phyloP scores from a whole-genome alignment of 345 rosid genomes.

The Melastoma malabathricum region DNA sequence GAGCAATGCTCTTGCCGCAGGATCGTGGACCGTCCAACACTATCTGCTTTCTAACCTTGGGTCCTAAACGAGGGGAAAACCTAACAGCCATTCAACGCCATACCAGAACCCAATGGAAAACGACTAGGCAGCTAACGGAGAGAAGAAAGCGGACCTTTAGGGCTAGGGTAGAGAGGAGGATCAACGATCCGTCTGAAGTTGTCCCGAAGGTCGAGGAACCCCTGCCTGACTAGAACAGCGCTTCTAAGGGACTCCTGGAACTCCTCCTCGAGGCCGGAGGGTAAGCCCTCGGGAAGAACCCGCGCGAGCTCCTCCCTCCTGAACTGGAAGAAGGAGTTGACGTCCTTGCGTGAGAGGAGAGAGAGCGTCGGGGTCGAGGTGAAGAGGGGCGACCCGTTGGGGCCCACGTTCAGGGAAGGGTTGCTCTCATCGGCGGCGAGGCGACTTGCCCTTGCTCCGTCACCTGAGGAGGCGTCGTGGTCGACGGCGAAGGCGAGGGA shows the following conservation, averaged over 20 bases:
- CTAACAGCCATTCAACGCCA: background rate
- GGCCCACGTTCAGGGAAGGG: slow-evolving; percentile 59
- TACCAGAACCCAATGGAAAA: background rate
- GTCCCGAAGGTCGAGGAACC: slow-evolving; percentile 80
- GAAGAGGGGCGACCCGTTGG: slow-evolving; percentile 61
- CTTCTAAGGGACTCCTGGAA: slow-evolving; percentile 71
- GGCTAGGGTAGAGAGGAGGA: slow-evolving; percentile 42
- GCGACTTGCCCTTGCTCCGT: slow-evolving; percentile 37
- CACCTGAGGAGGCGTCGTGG: slow-evolving; percentile 20
- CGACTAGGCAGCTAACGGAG: background rate
- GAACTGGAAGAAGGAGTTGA: slow-evolving; percentile 67
- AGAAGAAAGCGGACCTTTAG: slow-evolving; percentile 31
- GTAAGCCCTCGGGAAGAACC: slow-evolving; percentile 68
- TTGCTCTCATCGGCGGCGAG: slow-evolving; percentile 53
- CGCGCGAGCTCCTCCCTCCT: slow-evolving; percentile 39
- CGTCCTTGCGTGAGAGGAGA: slow-evolving; percentile 43
- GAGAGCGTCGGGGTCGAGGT: slow-evolving; percentile 51
- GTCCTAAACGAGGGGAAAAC: slow-evolving; percentile 18
- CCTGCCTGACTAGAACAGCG: slow-evolving; percentile 64
- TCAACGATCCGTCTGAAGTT: slow-evolving; percentile 80
- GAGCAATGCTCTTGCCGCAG: slow-evolving; percentile 83
- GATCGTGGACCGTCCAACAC: slow-evolving; percentile 89
- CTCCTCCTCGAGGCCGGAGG: slow-evolving; percentile 58
- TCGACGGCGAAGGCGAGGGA: slow-evolving; percentile 23
- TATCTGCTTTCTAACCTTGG: slow-evolving; percentile 59